Base-by-base conservation (phyloP, 2,329 filamentous ascomycete species). In the Paecilomyces fulvus region DNA sequence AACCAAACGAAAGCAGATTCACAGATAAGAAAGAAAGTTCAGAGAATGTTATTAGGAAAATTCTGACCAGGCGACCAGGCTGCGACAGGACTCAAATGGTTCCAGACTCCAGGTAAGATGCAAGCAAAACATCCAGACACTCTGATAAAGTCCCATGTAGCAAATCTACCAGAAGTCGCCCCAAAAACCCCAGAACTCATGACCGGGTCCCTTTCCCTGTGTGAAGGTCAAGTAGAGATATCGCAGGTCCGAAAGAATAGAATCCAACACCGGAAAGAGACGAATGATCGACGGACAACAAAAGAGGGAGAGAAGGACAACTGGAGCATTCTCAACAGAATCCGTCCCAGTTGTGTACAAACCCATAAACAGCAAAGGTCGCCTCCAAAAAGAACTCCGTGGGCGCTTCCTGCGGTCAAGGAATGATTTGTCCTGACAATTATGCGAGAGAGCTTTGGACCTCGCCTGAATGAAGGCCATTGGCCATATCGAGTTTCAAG, bases 401-500 rank as follows among this genome's bases (percentile, higher is more conserved):
- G 10, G 48, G 23, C 48, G 48, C 48, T 49, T 49, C 25, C 48
- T 49, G 48, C 48, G 14, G 48, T 23, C 21, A 25, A 28, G 48
- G 21, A 49, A 49, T 28, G 48, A 23, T 20, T 20, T 12, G 23
- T 28, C 7, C 25, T 28, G 9, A 25, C 17, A 28, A 49, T 69
- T 56, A 72, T 43, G 69, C 67, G 37, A 66, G 63, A 31, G 67
- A 69, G 56, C 71, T 73, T 50, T 70, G 70, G 21, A 73, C 64
- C 21, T 65, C 64, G 54, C 60, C 67, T 3, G 66, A 57, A 37
- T 64, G 60, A 52, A 71, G 63, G 21, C 65, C 62, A 23, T 66
- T 55, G 30, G 64, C 60, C 43, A 65, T 65, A 63, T 74, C 70
- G 55, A 79, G 66, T 56, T 79, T 79, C 64, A 79, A 60, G 30